A percentile compares a stretch with the other conserved stretches of the same genome.
These are phyloP conservation scores for Rhizopus arrhizus DNA, from an alignment of 371 early-diverging fungal species.

Conservation along the genomic window DNA sequence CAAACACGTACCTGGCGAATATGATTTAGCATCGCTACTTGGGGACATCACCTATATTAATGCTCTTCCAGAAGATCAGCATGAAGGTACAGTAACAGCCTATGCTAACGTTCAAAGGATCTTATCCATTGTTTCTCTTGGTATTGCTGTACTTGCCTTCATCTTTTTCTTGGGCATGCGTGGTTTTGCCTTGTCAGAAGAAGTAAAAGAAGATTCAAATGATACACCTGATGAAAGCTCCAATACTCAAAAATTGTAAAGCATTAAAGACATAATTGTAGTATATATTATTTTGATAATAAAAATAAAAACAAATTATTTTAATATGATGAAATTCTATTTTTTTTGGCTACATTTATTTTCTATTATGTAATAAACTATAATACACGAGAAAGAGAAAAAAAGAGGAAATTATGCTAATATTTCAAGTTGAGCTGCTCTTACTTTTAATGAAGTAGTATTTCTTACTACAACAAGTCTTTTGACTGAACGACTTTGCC, in stretches of 20 bases:
- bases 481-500: conserved; percentile 37
- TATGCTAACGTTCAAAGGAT: conserved; percentile 41
- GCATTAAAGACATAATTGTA: too few species aligned
- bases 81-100: conserved; percentile 26
- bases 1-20: conserved; percentile 44
- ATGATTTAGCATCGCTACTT: conserved; percentile 27
- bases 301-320: too few species aligned
- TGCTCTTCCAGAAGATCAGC: conserved; percentile 33
- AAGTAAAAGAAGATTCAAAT: conserved; percentile 9
- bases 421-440: conserved; percentile 49
- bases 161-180: conserved; percentile 39
- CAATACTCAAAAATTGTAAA: not conserved
- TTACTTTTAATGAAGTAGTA: conserved; percentile 44
- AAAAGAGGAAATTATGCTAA: too few species aligned
- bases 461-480: conserved; percentile 60
- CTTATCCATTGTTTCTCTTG: conserved; percentile 33
- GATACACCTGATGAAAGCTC: conserved; percentile 13
- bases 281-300: too few species aligned
- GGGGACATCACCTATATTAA: conserved; percentile 30
- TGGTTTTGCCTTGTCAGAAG: conserved; percentile 31
- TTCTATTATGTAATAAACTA: too few species aligned
- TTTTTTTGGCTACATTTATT: too few species aligned
- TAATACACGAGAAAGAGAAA: too few species aligned
- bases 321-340: too few species aligned
- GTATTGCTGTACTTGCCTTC: conserved; percentile 29